Percentiles rank a stretch among this genome's conserved stretches.
Conservation (phyloP, 2,329 filamentous ascomycete species). For the Acephala macrosclerotiorum region DNA sequence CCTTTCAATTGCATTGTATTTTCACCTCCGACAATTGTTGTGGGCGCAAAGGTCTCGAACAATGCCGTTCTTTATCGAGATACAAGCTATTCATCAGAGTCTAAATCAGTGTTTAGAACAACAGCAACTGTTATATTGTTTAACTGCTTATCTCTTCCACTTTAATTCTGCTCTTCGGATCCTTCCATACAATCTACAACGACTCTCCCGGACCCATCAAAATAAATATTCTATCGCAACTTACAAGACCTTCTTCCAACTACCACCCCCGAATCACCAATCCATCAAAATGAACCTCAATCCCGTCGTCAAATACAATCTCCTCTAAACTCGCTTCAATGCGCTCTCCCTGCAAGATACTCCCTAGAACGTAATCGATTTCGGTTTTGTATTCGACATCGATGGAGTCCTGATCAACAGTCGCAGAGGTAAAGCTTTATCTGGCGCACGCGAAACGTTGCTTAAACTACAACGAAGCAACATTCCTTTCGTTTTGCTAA, state of each 20-base stretch:
- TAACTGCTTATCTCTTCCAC: too few relatives aligned
- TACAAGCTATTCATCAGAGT: too few relatives aligned
- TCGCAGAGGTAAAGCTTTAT: background rate
- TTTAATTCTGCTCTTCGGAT: too few relatives aligned
- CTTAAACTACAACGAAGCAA: background rate
- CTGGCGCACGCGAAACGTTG: background rate
- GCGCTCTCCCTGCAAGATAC: background rate
- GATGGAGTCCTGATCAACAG: background rate
- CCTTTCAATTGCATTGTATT: background rate
- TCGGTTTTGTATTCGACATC: background rate
- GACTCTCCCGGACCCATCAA: too few relatives aligned
- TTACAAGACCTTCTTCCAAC: too few relatives aligned
- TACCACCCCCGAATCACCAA: background rate
- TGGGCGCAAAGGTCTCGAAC: too few relatives aligned
- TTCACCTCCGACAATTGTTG: too few relatives aligned
- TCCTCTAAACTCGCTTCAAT: background rate
- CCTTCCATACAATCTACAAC: too few relatives aligned
- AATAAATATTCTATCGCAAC: too few relatives aligned
- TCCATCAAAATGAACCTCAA: background rate
- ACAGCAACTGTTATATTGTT: too few relatives aligned
- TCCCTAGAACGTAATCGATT: background rate
- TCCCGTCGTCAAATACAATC: background rate
- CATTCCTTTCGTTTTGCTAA: background rate
- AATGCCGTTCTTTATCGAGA: too few relatives aligned
- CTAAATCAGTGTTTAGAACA: too few relatives aligned